These are phyloP conservation scores for Penicillium rolfsii DNA, from an alignment of 2,329 filamentous ascomycete species.

Conservation along the genomic window DNA sequence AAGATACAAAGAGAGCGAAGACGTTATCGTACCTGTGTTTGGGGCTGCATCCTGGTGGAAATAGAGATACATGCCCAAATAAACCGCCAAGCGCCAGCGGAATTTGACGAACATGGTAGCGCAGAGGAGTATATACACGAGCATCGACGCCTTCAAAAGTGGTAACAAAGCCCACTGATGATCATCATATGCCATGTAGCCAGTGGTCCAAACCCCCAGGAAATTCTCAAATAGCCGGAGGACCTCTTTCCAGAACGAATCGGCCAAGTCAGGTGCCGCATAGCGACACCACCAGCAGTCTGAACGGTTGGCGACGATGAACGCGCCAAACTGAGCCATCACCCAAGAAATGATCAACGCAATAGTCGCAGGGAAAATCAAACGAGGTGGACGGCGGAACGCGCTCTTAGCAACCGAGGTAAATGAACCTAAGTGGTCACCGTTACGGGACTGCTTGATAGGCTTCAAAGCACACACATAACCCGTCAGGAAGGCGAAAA, in stretches of 20 bases:
- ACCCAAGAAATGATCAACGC: constrained; percentile 56
- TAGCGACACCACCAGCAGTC: constrained; percentile 58
- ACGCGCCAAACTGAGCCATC: constrained; percentile 54
- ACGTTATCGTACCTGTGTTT: constrained; percentile 50
- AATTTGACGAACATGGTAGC: constrained; percentile 49
- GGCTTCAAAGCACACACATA: constrained; percentile 62
- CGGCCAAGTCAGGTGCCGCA: constrained; percentile 51
- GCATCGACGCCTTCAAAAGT: constrained; percentile 55
- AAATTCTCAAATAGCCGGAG: constrained; percentile 51
- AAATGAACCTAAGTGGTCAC: constrained; percentile 51
- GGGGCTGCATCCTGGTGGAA: constrained; percentile 52
- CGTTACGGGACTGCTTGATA: constrained; percentile 54
- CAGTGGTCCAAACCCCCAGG: constrained; percentile 56
- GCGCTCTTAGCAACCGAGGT: constrained; percentile 56
- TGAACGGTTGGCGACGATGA: constrained; percentile 51
- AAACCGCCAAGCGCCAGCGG: constrained; percentile 52
- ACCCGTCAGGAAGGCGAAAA: constrained; percentile 60
- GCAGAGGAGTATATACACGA: constrained; percentile 55
- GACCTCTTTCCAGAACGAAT: constrained; percentile 51
- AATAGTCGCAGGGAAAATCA: constrained; percentile 57
- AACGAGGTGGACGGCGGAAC: constrained; percentile 57
- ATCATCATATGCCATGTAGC: constrained; percentile 57
- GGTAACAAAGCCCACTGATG: constrained; percentile 60
- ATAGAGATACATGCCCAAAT: constrained; percentile 52
- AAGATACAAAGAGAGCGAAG: neutral